Base-by-base conservation (phyloP, 106 monocot genomes). In the Agapanthus africanus region DNA sequence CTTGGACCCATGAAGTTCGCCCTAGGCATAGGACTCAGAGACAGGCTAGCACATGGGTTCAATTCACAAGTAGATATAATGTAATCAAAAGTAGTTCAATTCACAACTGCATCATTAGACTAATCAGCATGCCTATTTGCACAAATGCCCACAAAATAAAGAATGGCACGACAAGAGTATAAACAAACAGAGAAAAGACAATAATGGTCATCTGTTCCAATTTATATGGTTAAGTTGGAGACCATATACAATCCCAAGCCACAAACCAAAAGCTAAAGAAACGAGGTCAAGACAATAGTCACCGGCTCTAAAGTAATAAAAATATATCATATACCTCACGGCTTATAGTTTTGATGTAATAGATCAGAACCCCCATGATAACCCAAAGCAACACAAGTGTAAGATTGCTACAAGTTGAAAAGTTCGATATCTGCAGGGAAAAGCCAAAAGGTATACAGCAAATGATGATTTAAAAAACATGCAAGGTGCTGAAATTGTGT, bases 401-500 rank as follows among this genome's bases (percentile, higher is more conserved):
- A 36, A 93, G 66, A 81, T 94, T 90, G 35, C 76, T 80, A 23
- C 54, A 87, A 9, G 94, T 90, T 16, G 90, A 94, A 69, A 94
- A 87, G 71, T 94, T 94, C 40, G 84, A 90, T 46, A 94, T 85
- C 94, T 94, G 87, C 79, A 82, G 62, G 4, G 18, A 60, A 39
- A 30, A 41, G 14, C 27, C 35, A 42, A 39, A 1, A 66, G n/a
- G n/a, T n/a, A n/a, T n/a, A n/a, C n/a, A n/a, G n/a, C n/a, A n/a
- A n/a, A n/a, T n/a, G n/a, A n/a, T n/a, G n/a, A 0, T 19, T 7
- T 11, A 70, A 70, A 11, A 37, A 65, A 40, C 11, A 22, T 35
- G 34, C n/a, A n/a, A n/a, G n/a, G n/a, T n/a, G n/a, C n/a, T n/a
- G n/a, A n/a, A n/a, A n/a, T n/a, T n/a, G n/a, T n/a, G n/a, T n/a